These are phyloP conservation scores for Cymbidium sinense DNA, from an alignment of 106 monocot genomes.

Conservation along the genomic window DNA sequence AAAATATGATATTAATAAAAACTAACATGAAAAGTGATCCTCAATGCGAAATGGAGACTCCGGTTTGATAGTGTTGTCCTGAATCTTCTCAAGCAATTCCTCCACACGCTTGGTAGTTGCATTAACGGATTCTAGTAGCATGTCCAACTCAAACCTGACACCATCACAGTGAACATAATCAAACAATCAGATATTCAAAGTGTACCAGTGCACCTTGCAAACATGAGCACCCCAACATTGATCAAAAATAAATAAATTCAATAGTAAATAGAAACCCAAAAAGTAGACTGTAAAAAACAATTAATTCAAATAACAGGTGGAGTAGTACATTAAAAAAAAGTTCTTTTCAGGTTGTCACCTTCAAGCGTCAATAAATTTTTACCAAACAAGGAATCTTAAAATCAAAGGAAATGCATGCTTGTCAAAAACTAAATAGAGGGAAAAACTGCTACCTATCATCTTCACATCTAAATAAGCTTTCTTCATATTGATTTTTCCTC, in stretches of 20 bases:
- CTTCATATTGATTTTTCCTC: slow-evolving; percentile 63
- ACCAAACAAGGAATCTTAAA: neutral
- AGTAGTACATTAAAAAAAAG: neutral
- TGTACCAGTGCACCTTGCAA: neutral
- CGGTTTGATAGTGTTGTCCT: slow-evolving; percentile 51
- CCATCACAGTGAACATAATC: neutral
- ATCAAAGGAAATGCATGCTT: neutral
- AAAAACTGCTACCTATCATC: slow-evolving; percentile 40
- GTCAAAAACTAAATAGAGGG: neutral
- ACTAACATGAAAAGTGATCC: slow-evolving; percentile 70
- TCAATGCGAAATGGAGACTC: slow-evolving; percentile 59
- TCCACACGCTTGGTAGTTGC: slow-evolving; percentile 57
- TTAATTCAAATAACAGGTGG: neutral
- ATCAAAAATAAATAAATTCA: neutral
- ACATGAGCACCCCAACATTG: neutral
- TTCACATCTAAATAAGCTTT: slow-evolving; percentile 62
- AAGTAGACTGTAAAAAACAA: neutral
- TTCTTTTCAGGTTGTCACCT: neutral
- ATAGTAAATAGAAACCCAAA: neutral
- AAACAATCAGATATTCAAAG: neutral
- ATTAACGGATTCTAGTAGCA: slow-evolving; percentile 74
- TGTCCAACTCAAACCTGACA: slow-evolving; percentile 83
- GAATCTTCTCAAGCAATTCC: slow-evolving; percentile 62
- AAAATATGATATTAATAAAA: neutral
- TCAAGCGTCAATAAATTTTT: neutral